Conservation (phyloP, 345 rosid species). For the Angophora floribunda region DNA sequence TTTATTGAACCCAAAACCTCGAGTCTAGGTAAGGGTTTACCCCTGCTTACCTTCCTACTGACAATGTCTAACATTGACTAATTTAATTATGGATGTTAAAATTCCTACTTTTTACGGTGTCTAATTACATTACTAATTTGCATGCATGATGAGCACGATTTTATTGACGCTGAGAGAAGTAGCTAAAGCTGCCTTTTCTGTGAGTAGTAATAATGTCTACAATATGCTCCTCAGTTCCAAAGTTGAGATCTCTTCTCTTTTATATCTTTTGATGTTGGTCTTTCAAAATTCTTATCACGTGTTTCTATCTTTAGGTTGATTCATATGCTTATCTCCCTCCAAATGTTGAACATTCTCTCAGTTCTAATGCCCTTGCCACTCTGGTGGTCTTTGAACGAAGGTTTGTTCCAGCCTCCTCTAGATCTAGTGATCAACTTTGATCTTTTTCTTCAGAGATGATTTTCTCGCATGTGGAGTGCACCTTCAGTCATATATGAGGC, state of each 20-base stretch:
- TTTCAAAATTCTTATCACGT: neutral
- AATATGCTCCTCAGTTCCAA: neutral
- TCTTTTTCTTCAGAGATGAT: neutral
- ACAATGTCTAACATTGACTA: neutral
- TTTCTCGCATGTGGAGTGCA: neutral
- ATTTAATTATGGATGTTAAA: neutral
- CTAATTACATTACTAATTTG: neutral
- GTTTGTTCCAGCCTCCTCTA: constrained; percentile 14
- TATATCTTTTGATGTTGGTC: neutral
- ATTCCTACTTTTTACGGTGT: neutral
- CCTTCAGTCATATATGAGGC: neutral
- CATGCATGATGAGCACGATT: neutral
- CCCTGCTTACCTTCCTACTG: neutral
- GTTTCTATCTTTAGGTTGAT: constrained; percentile 43
- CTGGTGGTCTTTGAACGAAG: constrained; percentile 63
- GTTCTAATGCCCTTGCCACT: constrained; percentile 49
- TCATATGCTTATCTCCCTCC: constrained; percentile 87
- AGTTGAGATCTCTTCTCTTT: neutral
- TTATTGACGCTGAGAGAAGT: neutral
- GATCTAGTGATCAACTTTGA: neutral
- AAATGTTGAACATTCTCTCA: constrained; percentile 48
- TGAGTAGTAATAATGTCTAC: neutral
- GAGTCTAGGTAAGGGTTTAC: neutral
- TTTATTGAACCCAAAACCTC: neutral
- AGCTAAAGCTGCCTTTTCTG: neutral